Evolutionary conservation across 805 yeast species (phyloP).

Genomic region (Dipodascus geniculatus): DNA sequence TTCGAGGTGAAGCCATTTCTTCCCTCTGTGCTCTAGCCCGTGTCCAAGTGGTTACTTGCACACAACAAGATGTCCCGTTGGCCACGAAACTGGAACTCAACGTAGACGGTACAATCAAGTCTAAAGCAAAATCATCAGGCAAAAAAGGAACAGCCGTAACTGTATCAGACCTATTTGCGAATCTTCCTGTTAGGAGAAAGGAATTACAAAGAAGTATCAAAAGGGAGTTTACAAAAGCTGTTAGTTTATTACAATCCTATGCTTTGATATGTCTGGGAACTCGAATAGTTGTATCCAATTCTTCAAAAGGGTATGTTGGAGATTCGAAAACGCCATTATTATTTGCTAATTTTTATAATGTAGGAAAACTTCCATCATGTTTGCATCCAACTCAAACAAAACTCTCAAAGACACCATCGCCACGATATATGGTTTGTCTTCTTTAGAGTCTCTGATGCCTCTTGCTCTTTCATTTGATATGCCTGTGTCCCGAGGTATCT

Average conservation of each 20-base stretch:
- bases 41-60: conserved; percentile 38
- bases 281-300: conserved; percentile 49
- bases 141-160: conserved; percentile 58
- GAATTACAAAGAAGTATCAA: conserved; percentile 57
- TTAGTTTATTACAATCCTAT: conserved; percentile 54
- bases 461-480: conserved; percentile 28
- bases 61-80: conserved; percentile 34
- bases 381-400: conserved; percentile 45
- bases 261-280: conserved; percentile 47
- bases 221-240: conserved; percentile 61
- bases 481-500: neutral
- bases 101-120: conserved; percentile 38
- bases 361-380: conserved; percentile 40
- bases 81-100: conserved; percentile 48
- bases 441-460: conserved; percentile 44
- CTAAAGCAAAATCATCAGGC: conserved; percentile 34
- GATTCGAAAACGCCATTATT: neutral
- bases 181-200: conserved; percentile 71
- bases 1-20: conserved; percentile 60
- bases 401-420: conserved; percentile 46
- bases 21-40: conserved; percentile 39
- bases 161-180: conserved; percentile 48
- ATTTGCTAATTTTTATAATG: conserved; percentile 21
- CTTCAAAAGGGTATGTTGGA: conserved; percentile 14
- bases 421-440: conserved; percentile 59